Conservation (phyloP, 1,139 yeast species). For the Suhomyces atakaporum region DNA sequence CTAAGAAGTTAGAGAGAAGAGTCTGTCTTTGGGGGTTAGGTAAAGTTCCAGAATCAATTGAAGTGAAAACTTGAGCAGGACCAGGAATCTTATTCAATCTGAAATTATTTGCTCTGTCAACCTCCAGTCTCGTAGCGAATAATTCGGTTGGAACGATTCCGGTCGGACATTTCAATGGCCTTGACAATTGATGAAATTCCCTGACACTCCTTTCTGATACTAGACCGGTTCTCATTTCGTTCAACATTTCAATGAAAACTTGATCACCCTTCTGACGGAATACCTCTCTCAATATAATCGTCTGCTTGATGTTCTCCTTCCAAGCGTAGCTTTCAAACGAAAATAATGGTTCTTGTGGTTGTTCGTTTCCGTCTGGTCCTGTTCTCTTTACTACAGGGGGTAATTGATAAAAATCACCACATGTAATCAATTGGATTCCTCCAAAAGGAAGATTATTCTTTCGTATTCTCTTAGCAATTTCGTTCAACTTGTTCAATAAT, state of each 20-base stretch:
- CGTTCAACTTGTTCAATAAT: conserved; percentile 69
- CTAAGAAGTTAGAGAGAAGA: conserved; percentile 66
- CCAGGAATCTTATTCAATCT: conserved; percentile 58
- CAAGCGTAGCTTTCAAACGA: conserved; percentile 81
- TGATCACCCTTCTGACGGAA: conserved; percentile 88
- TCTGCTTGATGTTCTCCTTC: conserved; percentile 62
- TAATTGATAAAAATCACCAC: conserved; percentile 89
- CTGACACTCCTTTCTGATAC: conserved; percentile 55
- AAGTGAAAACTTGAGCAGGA: conserved; percentile 45
- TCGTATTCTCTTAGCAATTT: conserved; percentile 60
- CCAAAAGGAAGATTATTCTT: conserved; percentile 68
- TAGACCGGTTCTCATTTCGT: conserved; percentile 78
- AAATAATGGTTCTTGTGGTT: conserved; percentile 40
- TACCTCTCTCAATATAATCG: conserved; percentile 75
- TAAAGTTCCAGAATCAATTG: conserved; percentile 66
- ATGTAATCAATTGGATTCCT: conserved; percentile 79
- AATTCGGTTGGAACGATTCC: conserved; percentile 87
- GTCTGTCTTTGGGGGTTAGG: conserved; percentile 45
- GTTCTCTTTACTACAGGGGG: conserved; percentile 67
- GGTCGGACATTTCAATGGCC: conserved; percentile 59
- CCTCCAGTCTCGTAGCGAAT: conserved; percentile 82
- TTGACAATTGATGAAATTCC: conserved; percentile 55
- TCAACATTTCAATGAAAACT: conserved; percentile 78
- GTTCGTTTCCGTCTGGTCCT: conserved; percentile 27
- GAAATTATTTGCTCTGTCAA: conserved; percentile 69